phyloP scores from a whole-genome alignment of 257 asterid species.

The Ophiorrhiza pumila region DNA sequence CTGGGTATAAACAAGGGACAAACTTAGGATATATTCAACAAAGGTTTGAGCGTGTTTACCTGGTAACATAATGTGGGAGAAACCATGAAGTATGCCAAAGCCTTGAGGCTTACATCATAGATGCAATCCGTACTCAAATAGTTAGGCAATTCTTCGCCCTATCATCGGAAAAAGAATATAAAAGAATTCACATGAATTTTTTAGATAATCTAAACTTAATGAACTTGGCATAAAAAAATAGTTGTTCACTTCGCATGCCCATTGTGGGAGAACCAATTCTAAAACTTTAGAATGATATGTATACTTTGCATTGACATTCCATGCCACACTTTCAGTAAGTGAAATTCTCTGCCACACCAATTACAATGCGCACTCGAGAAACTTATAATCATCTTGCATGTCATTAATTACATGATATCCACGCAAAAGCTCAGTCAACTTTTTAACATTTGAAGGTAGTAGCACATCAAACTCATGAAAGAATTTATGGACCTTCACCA shows the following conservation, averaged over 20 bases:
- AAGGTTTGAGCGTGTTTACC: slow-evolving; percentile 40
- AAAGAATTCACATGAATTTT: not conserved
- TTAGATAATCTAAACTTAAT: not conserved
- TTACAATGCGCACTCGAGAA: not conserved
- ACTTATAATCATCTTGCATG: not conserved
- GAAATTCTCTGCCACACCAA: not conserved
- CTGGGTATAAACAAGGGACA: not conserved
- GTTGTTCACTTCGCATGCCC: not conserved
- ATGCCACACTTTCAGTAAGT: not conserved
- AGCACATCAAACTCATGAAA: not conserved
- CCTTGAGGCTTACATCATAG: slow-evolving; percentile 60
- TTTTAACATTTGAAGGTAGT: not conserved
- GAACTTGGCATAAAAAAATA: not conserved
- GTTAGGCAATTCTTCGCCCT: slow-evolving; percentile 57
- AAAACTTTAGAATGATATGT: not conserved
- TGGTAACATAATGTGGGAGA: slow-evolving; percentile 98
- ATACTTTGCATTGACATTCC: not conserved
- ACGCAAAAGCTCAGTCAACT: not conserved
- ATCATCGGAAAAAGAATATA: slow-evolving; percentile 22
- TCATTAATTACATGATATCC: not conserved
- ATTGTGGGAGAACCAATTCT: not conserved
- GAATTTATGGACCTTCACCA: not conserved
- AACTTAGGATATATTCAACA: not conserved
- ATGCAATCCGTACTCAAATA: slow-evolving; percentile 54
- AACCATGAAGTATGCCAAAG: slow-evolving; percentile 81